Evolutionary conservation across 2,329 filamentous ascomycete genomes (phyloP).

Genomic region (Trichoderma sp.): DNA sequence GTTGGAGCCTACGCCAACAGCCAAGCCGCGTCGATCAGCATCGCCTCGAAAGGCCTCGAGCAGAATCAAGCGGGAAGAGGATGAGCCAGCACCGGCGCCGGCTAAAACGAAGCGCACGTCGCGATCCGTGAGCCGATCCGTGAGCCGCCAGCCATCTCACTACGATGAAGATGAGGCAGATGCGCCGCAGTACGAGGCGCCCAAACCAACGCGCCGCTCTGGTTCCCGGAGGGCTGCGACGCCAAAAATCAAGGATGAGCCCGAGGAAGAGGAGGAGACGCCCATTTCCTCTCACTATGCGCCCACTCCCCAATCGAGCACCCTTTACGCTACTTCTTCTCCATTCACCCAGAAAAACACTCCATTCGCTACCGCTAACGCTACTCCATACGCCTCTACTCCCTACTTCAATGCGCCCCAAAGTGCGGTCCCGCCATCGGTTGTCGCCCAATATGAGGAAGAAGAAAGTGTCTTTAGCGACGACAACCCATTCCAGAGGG

Average conservation of each 20-base stretch:
- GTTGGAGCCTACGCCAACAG: conserved; percentile 47
- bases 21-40: conserved; percentile 46
- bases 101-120: conserved; percentile 51
- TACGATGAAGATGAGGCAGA: conserved; percentile 47
- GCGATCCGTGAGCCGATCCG: conserved; percentile 53
- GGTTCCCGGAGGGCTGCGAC: conserved; percentile 53
- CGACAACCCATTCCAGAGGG: conserved; percentile 92
- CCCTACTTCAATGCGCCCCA: background rate
- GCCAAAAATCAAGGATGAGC: conserved; percentile 55
- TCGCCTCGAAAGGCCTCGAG: conserved; percentile 56
- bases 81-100: conserved; percentile 38
- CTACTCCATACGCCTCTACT: background rate
- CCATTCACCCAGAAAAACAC: background rate
- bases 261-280: conserved; percentile 35
- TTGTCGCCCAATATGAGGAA: conserved; percentile 34
- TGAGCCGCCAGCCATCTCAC: conserved; percentile 54
- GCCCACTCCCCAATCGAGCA: background rate
- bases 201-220: conserved; percentile 48
- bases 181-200: conserved; percentile 34
- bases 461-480: conserved; percentile 70
- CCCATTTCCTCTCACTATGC: conserved; percentile 1
- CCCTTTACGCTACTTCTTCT: background rate
- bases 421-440: background rate
- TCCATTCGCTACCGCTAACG: background rate
- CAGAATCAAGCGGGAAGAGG: conserved; percentile 53